Evolutionary conservation across 2,329 filamentous ascomycete genomes (phyloP), one percentile per base, ranked within the genome.

Genomic region (Coniochaeta sp.): DNA sequence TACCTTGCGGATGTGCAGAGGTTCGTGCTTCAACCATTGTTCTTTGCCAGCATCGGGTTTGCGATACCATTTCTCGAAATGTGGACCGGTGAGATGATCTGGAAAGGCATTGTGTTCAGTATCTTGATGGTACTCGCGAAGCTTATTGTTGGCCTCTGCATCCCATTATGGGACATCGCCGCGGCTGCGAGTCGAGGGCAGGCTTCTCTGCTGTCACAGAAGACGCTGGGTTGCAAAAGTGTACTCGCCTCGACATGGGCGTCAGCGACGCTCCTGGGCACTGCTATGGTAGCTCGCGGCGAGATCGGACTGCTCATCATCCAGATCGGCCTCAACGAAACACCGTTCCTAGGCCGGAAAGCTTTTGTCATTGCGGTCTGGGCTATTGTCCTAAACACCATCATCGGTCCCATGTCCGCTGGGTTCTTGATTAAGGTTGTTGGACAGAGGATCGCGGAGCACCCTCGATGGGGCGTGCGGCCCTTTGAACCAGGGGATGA

Each of bases 291-390:
- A 0, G 85, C 89, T 0, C 79, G 89, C n/a, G 89, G 90, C 0
- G 90, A 95, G 69, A 90, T 93, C 36, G 89, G 89, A 0, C 91
- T 91, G 62, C 71, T 93, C 50, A 90, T 95, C 62, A 68, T 83
- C 0, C 64, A 68, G 34, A 63, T 69, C 32, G 66, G 66, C 2
- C 57, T 67, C 17, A 67, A 65, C 50, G 66, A 68, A 54, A 68
- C 66, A 34, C 62, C 64, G 0, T 66, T 62, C 14, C 52, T 69
- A 38, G 59, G 62, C 0, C 42, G 58, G 6, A 64, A 65, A 50
- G 66, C 63, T 0, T 84, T 83, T 58, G 71, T 84, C 0, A 71
- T 84, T n/a, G 74, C 80, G 0, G 78, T 78, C 0, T 85, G 81
- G 82, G 82, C 80, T 2, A 81, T 85, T 28, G 73, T 80, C 0